A percentile compares a stretch with the other conserved stretches of the same genome.
Evolutionary conservation across 108 stramenopile species (phyloP).

Genomic region (Discostella stelligeroides): DNA sequence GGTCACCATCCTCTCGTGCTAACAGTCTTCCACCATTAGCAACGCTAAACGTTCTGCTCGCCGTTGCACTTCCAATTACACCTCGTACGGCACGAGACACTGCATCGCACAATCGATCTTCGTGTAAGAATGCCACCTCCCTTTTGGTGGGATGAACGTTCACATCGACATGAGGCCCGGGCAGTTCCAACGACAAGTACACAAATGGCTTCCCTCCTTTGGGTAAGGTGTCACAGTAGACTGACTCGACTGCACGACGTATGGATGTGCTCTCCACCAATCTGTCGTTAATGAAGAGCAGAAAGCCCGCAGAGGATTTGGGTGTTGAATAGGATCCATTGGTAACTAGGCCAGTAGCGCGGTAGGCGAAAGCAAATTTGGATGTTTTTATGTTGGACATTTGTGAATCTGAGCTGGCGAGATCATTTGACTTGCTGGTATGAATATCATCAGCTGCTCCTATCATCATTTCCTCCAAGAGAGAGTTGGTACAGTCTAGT

Average conservation of each 20-base stretch:
- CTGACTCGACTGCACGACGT: conserved; percentile 81
- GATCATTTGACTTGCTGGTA: conserved; percentile 8
- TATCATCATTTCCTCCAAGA: conserved; percentile 48
- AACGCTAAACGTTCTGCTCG: conserved; percentile 40
- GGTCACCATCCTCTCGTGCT: neutral
- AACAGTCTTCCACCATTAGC: conserved; percentile 19
- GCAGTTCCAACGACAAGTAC: conserved; percentile 84
- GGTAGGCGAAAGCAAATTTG: conserved; percentile 55
- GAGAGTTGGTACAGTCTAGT: conserved; percentile 21
- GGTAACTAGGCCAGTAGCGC: conserved; percentile 64
- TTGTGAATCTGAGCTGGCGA: neutral
- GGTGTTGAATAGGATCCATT: conserved; percentile 69
- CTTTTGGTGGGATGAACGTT: conserved; percentile 98
- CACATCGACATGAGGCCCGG: conserved; percentile 92
- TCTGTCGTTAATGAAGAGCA: conserved; percentile 96
- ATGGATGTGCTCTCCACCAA: conserved; percentile 78
- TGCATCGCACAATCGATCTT: conserved; percentile 75
- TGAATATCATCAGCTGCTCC: conserved; percentile 1
- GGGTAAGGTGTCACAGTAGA: conserved; percentile 79
- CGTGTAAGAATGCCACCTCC: conserved; percentile 94
- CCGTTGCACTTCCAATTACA: conserved; percentile 38
- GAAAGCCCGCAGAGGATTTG: conserved; percentile 63
- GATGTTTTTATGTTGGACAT: conserved; percentile 2
- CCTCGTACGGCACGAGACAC: conserved; percentile 42
- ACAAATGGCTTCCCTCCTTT: conserved; percentile 87